Base-by-base conservation (phyloP, 2,329 filamentous ascomycete species). In the Tolypocladium amazonense region DNA sequence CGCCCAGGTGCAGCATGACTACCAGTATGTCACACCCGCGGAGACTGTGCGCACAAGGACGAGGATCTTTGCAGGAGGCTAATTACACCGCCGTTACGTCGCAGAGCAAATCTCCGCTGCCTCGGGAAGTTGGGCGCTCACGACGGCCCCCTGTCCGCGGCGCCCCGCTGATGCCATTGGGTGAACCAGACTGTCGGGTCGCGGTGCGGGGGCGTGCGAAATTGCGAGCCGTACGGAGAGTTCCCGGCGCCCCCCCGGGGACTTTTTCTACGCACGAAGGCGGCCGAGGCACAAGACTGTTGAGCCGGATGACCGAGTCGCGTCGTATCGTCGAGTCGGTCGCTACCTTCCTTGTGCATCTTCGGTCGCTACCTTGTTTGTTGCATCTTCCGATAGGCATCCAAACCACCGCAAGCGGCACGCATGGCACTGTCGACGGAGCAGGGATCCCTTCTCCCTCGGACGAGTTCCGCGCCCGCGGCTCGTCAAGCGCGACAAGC, bases 171-270 rank as follows among this genome's bases (percentile, higher is more conserved):
- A 41, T 33, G 57, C 52, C 53, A 63, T 61, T 63, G 61, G 62
- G 56, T 54, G 63, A 64, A 65, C 65, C 66, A 63, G 35, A 60
- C 64, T 65, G 61, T 65, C 65, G 64, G 65, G 62, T 64, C 64
- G 12, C 18, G 25, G 33, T 43, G 59, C 45, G 54, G 56, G 57
- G 54, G 59, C 23, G 55, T 37, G n/a, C 9, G 59, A 58, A 58
- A 58, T 64, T 56, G 56, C 39, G 30, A 14, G 30, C 39, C 5
- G 18, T 9, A 20, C 7, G 39, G 15, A n/a, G 20, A 15, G 25
- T 27, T 18, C 25, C 33, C 50, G 18, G 27, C 30, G 50, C 50
- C 33, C 47, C 15, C 25, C 15, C 25, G 12, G 50, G 50, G 18
- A 53, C 30, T 12, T 53, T 35, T 33, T 35, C 7, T 8, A 15